phyloP scores from a whole-genome alignment of 1,284 basidiomycete species.

The Heterobasidion annosum region DNA sequence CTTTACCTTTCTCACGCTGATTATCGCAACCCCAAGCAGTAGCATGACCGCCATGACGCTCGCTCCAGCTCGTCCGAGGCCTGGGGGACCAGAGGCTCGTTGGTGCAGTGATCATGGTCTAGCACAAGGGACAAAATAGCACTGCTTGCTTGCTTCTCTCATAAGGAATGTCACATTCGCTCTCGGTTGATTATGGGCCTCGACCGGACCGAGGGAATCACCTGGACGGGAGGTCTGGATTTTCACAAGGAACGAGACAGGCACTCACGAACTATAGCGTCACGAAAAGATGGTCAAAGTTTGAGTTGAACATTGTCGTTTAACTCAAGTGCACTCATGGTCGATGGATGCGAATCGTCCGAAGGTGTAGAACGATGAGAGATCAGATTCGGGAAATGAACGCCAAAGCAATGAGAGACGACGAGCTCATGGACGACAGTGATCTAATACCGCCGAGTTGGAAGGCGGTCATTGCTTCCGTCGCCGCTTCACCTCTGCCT shows the following conservation, averaged over 20 bases:
- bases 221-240: not conserved
- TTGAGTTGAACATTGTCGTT: not conserved
- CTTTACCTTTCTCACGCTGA: conserved; percentile 13
- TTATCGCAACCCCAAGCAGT: conserved; percentile 7
- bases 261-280: too few species aligned
- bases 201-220: not conserved
- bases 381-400: not conserved
- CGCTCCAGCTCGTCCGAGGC: not conserved
- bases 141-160: too few species aligned
- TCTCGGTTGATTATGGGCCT: not conserved
- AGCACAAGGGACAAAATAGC: too few species aligned
- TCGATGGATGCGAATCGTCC: not conserved
- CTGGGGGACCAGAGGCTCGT: not conserved
- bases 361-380: not conserved
- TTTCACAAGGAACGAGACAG: not conserved
- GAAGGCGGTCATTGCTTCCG: not conserved
- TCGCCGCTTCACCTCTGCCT: not conserved
- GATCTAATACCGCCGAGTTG: not conserved
- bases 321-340: not conserved
- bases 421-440: not conserved
- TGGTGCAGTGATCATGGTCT: not conserved
- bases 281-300: too few species aligned
- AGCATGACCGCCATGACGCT: not conserved
- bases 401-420: not conserved
- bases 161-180: not conserved